Percentiles rank a stretch among this genome's conserved stretches.
phyloP scores from a whole-genome alignment of 2,329 filamentous ascomycete species.

The Acrocalymma vagum region DNA sequence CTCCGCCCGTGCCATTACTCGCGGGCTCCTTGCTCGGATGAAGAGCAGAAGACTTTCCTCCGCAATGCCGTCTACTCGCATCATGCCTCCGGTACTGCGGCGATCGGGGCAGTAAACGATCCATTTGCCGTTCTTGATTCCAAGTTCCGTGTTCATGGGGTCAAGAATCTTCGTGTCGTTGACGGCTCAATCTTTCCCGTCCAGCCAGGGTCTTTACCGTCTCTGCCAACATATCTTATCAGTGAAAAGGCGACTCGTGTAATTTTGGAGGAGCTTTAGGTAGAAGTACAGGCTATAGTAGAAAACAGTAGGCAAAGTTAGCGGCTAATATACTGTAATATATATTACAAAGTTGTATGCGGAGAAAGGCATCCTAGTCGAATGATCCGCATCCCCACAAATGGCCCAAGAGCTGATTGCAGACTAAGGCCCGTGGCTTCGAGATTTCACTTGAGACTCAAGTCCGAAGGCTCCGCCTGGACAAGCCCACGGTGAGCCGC shows the following conservation, averaged over 20 bases:
- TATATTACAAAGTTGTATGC: no score
- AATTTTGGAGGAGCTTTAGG: slow-evolving; percentile 45
- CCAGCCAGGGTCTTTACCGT: slow-evolving; percentile 58
- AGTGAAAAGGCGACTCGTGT: slow-evolving; percentile 67
- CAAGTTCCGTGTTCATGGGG: slow-evolving; percentile 58
- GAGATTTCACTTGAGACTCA: no score
- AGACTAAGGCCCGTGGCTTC: no score
- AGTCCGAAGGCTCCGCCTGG: no score
- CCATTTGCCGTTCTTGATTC: slow-evolving; percentile 59
- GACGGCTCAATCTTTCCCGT: slow-evolving; percentile 6
- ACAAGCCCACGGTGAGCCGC: no score
- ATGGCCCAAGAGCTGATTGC: no score
- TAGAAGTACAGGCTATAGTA: no score
- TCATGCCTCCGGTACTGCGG: slow-evolving; percentile 63
- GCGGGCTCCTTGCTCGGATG: slow-evolving; percentile 1
- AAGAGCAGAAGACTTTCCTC: background rate
- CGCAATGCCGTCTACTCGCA: slow-evolving; percentile 37
- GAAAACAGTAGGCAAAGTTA: no score
- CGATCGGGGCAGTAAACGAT: slow-evolving; percentile 59
- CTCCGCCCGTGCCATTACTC: background rate
- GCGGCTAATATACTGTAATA: no score
- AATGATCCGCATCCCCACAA: no score
- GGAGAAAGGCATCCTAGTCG: no score
- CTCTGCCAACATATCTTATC: slow-evolving; percentile 61
- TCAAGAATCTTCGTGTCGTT: slow-evolving; percentile 58